Evolutionary conservation across 2,329 filamentous ascomycete species (phyloP).

Genomic region (Claviceps purpurea): DNA sequence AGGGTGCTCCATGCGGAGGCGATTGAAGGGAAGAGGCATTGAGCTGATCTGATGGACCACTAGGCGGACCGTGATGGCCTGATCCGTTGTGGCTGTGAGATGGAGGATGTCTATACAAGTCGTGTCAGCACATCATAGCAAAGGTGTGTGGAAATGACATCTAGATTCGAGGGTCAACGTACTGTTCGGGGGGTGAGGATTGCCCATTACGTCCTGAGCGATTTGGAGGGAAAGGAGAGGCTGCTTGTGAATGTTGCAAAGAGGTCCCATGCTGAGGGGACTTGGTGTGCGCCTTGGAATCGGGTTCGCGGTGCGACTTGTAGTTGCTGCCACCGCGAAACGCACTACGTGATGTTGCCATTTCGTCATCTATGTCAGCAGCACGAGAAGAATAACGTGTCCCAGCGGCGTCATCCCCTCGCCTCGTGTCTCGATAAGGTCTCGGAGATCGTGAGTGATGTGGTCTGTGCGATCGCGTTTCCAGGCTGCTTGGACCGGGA

Average conservation of each 20-base stretch:
- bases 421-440: constrained; percentile 14
- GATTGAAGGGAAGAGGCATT: constrained; percentile 33
- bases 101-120: constrained; percentile 33
- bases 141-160: not conserved
- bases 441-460: constrained; percentile 16
- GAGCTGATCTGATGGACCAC: constrained; percentile 40
- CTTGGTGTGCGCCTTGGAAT: constrained; percentile 24
- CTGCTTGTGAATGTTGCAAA: constrained; percentile 31
- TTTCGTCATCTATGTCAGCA: constrained; percentile 37
- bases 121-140: constrained; percentile 4
- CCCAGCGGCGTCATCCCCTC: constrained; percentile 16
- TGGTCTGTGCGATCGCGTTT: not conserved
- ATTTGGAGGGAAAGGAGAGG: constrained; percentile 27
- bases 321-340: constrained; percentile 29
- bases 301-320: constrained; percentile 23
- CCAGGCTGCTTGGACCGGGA: not conserved
- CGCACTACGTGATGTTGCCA: constrained; percentile 29
- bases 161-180: constrained; percentile 9
- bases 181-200: constrained; percentile 26
- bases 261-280: constrained; percentile 30
- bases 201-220: constrained; percentile 27
- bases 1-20: constrained; percentile 42
- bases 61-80: constrained; percentile 35
- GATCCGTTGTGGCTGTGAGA: constrained; percentile 43
- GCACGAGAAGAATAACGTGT: constrained; percentile 31